phyloP scores from a whole-genome alignment of 306 rosid genomes.

The Senna tora region DNA sequence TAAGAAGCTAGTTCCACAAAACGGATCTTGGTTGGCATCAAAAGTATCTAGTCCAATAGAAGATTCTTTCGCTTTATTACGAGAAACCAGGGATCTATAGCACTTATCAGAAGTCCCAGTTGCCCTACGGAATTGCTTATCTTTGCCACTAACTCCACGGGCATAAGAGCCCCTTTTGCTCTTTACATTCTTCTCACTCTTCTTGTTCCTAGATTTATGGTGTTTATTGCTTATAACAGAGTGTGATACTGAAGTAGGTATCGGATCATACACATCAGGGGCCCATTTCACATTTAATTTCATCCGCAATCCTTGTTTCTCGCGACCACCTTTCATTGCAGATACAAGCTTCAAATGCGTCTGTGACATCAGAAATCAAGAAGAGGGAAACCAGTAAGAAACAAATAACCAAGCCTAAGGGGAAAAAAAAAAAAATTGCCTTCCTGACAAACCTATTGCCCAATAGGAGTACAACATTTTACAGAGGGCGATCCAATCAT shows the following conservation, averaged over 20 bases:
- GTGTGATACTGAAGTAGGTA: conserved; percentile 57
- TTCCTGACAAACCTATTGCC: not conserved
- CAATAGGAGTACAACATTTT: too few species aligned
- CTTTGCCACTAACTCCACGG: conserved; percentile 60
- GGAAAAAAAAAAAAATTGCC: conserved; percentile 33
- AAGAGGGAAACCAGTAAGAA: conserved; percentile 14
- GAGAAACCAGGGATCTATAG: conserved; percentile 21
- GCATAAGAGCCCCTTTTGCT: conserved; percentile 63
- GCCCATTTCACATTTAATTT: conserved; percentile 83
- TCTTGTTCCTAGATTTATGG: conserved; percentile 65
- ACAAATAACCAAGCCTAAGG: not conserved
- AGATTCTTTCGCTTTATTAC: conserved; percentile 32
- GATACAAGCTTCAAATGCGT: conserved; percentile 64
- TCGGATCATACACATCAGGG: conserved; percentile 88
- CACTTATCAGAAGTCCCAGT: conserved; percentile 45
- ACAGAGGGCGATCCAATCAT: too few species aligned
- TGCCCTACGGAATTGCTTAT: conserved; percentile 60
- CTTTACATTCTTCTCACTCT: conserved; percentile 59
- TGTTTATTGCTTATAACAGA: conserved; percentile 66
- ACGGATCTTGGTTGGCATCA: conserved; percentile 58
- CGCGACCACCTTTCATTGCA: conserved; percentile 86
- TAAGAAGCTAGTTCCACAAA: conserved; percentile 72
- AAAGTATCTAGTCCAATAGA: conserved; percentile 47
- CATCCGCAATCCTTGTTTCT: conserved; percentile 36
- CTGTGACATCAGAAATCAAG: conserved; percentile 45